phyloP scores from a whole-genome alignment of 768 basidiomycete genomes.

The Favolaschia claudopus region DNA sequence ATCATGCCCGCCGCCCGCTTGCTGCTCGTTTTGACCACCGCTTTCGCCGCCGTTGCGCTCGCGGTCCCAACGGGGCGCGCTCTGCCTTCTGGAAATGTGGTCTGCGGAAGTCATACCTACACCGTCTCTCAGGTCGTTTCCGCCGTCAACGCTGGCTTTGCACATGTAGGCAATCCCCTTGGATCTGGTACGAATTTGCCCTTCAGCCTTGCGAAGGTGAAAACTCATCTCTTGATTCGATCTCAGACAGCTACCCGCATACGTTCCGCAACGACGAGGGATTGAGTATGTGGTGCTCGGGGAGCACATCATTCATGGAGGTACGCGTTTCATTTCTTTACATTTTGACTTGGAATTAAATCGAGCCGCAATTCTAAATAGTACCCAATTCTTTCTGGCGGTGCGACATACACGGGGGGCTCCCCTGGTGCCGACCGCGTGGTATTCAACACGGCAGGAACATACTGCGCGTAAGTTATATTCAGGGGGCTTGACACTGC shows the following conservation, averaged over 20 bases:
- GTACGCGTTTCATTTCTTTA: constrained; percentile 1
- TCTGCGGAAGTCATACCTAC: constrained; percentile 28
- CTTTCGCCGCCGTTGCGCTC: constrained; percentile 7
- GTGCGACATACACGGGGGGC: constrained; percentile 29
- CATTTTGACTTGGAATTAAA: too few relatives aligned
- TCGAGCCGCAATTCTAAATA: background rate
- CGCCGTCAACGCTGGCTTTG: constrained; percentile 22
- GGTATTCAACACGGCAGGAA: constrained; percentile 31
- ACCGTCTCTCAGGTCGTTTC: constrained; percentile 25
- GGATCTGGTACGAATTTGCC: constrained; percentile 22
- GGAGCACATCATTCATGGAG: constrained; percentile 25
- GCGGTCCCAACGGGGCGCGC: constrained; percentile 20
- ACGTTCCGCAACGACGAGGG: constrained; percentile 30
- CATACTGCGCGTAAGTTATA: constrained; percentile 33
- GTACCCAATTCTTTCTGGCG: constrained; percentile 29
- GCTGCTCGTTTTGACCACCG: background rate
- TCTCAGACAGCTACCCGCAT: constrained; percentile 33
- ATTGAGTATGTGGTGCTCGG: constrained; percentile 28
- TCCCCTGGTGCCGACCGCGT: constrained; percentile 34
- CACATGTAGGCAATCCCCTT: constrained; percentile 25
- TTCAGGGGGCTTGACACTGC: background rate
- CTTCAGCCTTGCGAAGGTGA: background rate
- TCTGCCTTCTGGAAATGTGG: constrained; percentile 28
- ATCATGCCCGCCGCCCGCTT: constrained; percentile 11
- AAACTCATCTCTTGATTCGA: background rate